These are phyloP conservation scores for Ichthyophonus hoferi DNA, from an alignment of 208 protist genomes.

Conservation along the genomic window DNA sequence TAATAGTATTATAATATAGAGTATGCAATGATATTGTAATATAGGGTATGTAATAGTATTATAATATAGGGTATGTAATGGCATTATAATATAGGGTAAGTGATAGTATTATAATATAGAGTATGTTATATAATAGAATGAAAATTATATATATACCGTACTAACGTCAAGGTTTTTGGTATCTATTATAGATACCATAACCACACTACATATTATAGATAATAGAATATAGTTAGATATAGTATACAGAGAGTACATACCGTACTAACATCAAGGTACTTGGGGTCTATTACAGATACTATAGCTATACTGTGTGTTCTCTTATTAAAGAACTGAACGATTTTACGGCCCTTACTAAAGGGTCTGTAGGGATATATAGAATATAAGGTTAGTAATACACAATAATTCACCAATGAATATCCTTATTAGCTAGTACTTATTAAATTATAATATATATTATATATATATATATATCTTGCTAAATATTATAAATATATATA, in stretches of 20 bases:
- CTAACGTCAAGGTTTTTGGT: background rate
- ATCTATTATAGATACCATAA: background rate
- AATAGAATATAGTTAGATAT: background rate
- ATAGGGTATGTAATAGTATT: too few relatives aligned
- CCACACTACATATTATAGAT: background rate
- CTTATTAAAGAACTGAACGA: background rate
- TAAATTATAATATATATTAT: too few relatives aligned
- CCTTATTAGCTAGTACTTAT: too few relatives aligned
- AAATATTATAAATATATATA: too few relatives aligned
- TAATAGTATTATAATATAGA: too few relatives aligned
- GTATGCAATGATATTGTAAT: too few relatives aligned
- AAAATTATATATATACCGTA: background rate
- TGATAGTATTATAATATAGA: background rate
- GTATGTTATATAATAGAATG: background rate
- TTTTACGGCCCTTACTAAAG: conserved; percentile 7
- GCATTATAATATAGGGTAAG: too few relatives aligned
- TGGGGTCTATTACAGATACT: conserved; percentile 6
- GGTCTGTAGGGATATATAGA: too few relatives aligned
- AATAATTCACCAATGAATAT: too few relatives aligned
- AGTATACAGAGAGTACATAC: background rate
- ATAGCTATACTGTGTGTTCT: background rate
- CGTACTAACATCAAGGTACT: background rate
- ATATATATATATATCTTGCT: too few relatives aligned
- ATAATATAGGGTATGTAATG: too few relatives aligned
- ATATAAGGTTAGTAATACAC: too few relatives aligned